A percentile compares a stretch with the other conserved stretches of the same genome.
phyloP scores from a whole-genome alignment of 2,329 filamentous ascomycete species.

The Cercospora beticola region DNA sequence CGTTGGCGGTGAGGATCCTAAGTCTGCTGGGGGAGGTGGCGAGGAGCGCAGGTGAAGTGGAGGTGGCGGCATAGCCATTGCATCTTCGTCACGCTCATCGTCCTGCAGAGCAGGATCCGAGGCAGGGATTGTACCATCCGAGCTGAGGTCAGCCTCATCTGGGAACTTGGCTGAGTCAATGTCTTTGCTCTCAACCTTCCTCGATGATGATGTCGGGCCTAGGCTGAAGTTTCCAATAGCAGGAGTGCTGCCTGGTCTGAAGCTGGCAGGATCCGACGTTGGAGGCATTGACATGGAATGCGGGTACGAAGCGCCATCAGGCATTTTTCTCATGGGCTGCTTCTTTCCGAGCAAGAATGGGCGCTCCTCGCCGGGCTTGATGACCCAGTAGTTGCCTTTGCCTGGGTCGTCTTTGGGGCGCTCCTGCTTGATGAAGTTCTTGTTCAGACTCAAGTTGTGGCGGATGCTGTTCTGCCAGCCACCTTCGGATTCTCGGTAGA shows the following conservation, averaged over 20 bases:
- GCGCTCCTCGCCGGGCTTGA: constrained; percentile 83
- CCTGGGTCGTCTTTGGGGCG: constrained; percentile 95
- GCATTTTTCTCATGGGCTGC: constrained; percentile 55
- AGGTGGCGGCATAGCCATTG: constrained; percentile 44
- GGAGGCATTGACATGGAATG: constrained; percentile 30
- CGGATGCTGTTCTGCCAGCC: constrained; percentile 99
- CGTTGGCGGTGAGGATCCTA: constrained; percentile 92
- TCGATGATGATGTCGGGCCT: constrained; percentile 33
- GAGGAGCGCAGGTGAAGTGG: constrained; percentile 59
- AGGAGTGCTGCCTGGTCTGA: constrained; percentile 42
- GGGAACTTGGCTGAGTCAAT: constrained; percentile 54
- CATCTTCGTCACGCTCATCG: constrained; percentile 43
- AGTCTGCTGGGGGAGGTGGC: constrained; percentile 62
- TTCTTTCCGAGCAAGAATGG: constrained; percentile 86
- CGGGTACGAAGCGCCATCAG: constrained; percentile 50
- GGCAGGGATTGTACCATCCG: constrained; percentile 53
- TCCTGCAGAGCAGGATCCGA: constrained; percentile 53
- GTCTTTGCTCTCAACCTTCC: constrained; percentile 42
- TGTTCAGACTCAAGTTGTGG: constrained; percentile 95
- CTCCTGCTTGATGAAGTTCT: constrained; percentile 93
- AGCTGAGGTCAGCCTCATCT: constrained; percentile 52
- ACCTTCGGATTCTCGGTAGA: constrained; percentile 79
- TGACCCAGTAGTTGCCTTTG: constrained; percentile 96
- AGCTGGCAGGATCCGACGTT: constrained; percentile 31
- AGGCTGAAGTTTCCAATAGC: constrained; percentile 40